phyloP scores from a whole-genome alignment of 2,329 filamentous ascomycete species.

The Sporothrix sp. region DNA sequence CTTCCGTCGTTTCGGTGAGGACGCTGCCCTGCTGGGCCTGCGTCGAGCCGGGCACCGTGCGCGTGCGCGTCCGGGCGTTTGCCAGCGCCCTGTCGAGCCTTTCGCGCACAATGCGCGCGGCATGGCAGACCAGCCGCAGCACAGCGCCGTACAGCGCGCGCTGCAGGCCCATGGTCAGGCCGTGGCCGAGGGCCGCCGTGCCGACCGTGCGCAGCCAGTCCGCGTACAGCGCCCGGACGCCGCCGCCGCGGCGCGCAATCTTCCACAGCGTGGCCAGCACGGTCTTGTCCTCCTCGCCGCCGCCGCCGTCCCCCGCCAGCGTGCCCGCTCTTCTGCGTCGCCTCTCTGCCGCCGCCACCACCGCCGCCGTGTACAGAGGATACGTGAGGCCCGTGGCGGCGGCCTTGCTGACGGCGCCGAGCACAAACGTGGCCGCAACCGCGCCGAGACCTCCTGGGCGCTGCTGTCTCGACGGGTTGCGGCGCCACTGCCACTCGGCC shows the following conservation, averaged over 20 bases:
- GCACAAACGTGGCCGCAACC: constrained; percentile 31
- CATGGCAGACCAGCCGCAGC: constrained; percentile 59
- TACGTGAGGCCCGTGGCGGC: constrained; percentile 70
- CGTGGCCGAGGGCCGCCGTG: constrained; percentile 78
- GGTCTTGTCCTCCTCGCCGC: neutral
- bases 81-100: neutral
- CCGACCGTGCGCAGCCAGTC: constrained; percentile 67
- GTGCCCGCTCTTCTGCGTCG: too few species aligned
- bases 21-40: too few species aligned
- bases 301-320: constrained; percentile 13
- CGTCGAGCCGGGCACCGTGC: neutral
- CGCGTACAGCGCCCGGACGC: constrained; percentile 59
- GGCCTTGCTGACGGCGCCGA: constrained; percentile 69
- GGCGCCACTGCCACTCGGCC: neutral
- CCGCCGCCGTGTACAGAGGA: constrained; percentile 74
- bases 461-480: constrained; percentile 18
- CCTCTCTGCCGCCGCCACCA: too few species aligned
- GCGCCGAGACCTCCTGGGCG: constrained; percentile 24
- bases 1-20: neutral
- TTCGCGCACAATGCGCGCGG: constrained; percentile 36
- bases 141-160: constrained; percentile 64
- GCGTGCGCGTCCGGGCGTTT: neutral
- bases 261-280: constrained; percentile 21
- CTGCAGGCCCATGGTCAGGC: constrained; percentile 80
- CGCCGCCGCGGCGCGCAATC: constrained; percentile 50